Evolutionary conservation across 2,329 filamentous ascomycete genomes (phyloP), one percentile per base, ranked within the genome.

Genomic region (Colletotrichum godetiae): DNA sequence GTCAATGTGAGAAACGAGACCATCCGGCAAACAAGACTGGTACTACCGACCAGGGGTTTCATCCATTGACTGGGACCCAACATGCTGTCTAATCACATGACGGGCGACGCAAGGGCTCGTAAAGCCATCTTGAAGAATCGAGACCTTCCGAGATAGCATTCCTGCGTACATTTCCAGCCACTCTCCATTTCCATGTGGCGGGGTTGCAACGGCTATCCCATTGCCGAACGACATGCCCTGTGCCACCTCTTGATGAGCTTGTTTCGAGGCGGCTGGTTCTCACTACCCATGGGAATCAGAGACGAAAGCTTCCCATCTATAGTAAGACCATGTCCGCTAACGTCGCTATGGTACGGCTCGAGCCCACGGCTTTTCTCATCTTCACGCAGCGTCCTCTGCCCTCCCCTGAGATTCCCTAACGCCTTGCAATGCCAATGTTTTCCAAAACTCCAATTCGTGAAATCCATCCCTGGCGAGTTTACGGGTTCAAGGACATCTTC

Each of bases 401-500:
- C n/a, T 37, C 27, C 46, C 35, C 42, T 27, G 24, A 15, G 31
- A 46, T 24, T 56, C 71, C 71, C 37, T 57, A 77, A 77, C 76
- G 74, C 76, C 76, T 56, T 76, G 76, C 76, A 75, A 76, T 76
- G 75, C 76, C 68, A 59, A 46, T 35, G 60, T 68, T 49, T 66
- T 31, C 49, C 37, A 63, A 35, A 64, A 64, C 49, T 71, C 56
- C 52, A 57, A 57, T 42, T 63, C 31, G 57, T 70, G 52, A 75
- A 78, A 64, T 78, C 75, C 19, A 42, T 56, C 33, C 6, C 66
- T 76, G 76, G 52, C 49, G 22, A 55, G 37, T 62, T 73, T 75
- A 78, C 37, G 77, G 76, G 66, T 76, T 75, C 65, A 86, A 79
- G 73, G 84, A 82, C 75, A 86, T 85, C 84, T 91, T 91, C 86